Conservation (phyloP, 2,329 filamentous ascomycete genomes). For the Dactylellina parvicollis region DNA sequence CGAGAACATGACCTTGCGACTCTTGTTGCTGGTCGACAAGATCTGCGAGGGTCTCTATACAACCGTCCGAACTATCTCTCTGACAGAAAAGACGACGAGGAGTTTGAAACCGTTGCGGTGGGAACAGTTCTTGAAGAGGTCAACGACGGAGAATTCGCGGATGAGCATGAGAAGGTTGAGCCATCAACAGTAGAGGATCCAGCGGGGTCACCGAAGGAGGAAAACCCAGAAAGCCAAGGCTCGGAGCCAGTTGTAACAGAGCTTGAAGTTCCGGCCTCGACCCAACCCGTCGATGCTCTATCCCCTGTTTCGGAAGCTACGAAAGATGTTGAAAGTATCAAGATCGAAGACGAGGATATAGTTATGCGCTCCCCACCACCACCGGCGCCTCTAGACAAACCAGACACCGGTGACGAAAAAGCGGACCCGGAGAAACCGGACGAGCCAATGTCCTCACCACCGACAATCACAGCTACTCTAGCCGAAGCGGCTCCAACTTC, state of each 20-base stretch:
- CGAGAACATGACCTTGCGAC: constrained; percentile 66
- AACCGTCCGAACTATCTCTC: constrained; percentile 39
- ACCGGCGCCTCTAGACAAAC: constrained; percentile 30
- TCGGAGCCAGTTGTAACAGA: constrained; percentile 43
- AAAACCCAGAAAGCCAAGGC: constrained; percentile 30
- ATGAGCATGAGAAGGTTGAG: constrained; percentile 55
- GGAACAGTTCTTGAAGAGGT: constrained; percentile 78
- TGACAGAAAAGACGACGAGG: constrained; percentile 74
- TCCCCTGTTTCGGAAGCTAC: constrained; percentile 39
- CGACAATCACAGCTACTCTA: constrained; percentile 32
- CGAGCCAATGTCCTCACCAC: constrained; percentile 45
- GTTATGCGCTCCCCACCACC: constrained; percentile 51
- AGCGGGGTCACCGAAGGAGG: constrained; percentile 21
- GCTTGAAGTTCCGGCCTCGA: constrained; percentile 44
- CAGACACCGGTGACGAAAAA: constrained; percentile 30
- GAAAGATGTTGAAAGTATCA: constrained; percentile 41
- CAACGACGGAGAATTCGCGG: constrained; percentile 66
- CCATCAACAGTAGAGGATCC: constrained; percentile 54
- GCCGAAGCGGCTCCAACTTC: constrained; percentile 23
- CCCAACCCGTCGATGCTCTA: constrained; percentile 35
- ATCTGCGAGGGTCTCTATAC: constrained; percentile 36
- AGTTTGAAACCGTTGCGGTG: constrained; percentile 85
- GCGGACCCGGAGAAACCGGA: constrained; percentile 34
- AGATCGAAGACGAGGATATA: constrained; percentile 52
- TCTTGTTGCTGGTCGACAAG: constrained; percentile 49